Base-by-base conservation (phyloP, 345 rosid genomes). In the Anastatica hierochuntica region DNA sequence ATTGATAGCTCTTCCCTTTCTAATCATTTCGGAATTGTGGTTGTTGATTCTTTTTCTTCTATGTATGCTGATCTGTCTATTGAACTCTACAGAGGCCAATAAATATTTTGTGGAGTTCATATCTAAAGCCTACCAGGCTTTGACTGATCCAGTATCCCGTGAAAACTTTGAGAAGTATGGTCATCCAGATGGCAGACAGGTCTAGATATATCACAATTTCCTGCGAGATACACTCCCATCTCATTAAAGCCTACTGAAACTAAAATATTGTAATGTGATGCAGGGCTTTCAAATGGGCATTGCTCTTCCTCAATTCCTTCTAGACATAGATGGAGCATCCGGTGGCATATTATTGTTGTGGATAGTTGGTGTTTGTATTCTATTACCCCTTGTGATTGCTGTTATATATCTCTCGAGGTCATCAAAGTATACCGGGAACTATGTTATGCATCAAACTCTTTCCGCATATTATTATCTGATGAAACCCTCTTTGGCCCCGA, bases 241-340 rank as follows among this genome's bases (percentile, higher is more conserved):
- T n/a, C n/a, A n/a, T n/a, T n/a, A 24, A 7, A 24, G 27, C 30
- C 45, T 55, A 6, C 37, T 38, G 62, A 62, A 49, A 59, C 40
- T 38, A 53, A 63, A 38, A 66, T 14, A 7, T 34, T 49, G 40
- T 52, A 7, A 65, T 60, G 31, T 53, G 52, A 52, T 62, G 56
- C 81, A 88, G 97, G 97, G 99, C 4, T 94, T 94, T 76, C 94
- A 94, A 94, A 83, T 94, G 95, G 99, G 99, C 58, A 85, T 94
- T 38, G 99, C 99, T 51, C 97, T 94, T 53, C 99, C 99, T 30
- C 90, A 81, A 57, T 94, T 92, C 70, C 76, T 88, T 60, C 75
- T 92, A 29, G 74, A 92, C 77, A 88, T 88, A 30, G 95, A 92
- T 64, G 97, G 97, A 56, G 83, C 95, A 53, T 88, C 80, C 35